These are phyloP conservation scores for Colletotrichum coccodes DNA, from an alignment of 2,329 filamentous ascomycete genomes.

Conservation along the genomic window DNA sequence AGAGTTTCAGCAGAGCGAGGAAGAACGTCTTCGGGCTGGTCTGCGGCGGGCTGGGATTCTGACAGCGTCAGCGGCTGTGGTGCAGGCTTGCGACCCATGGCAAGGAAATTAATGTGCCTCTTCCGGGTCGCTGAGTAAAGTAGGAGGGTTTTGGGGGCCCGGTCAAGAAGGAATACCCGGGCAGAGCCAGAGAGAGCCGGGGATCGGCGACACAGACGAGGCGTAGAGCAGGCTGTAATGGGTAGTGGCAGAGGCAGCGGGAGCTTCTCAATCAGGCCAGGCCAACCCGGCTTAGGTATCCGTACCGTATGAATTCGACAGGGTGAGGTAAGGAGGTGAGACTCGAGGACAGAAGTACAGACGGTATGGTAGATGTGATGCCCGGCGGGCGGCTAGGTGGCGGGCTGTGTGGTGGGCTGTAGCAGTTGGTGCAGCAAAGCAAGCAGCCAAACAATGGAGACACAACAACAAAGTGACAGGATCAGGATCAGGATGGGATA, in stretches of 20 bases:
- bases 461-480: slow-evolving; percentile 1
- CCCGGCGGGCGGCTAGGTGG: not conserved
- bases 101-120: slow-evolving; percentile 29
- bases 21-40: slow-evolving; percentile 40
- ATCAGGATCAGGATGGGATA: slow-evolving; percentile 13
- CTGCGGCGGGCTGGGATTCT: slow-evolving; percentile 47
- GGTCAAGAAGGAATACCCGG: slow-evolving; percentile 15
- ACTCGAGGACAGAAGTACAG: not conserved
- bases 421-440: not conserved
- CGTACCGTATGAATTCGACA: slow-evolving; percentile 26
- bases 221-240: not conserved
- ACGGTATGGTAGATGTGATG: not conserved
- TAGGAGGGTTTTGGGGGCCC: slow-evolving; percentile 33
- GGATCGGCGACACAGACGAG: slow-evolving; percentile 13
- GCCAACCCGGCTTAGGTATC: slow-evolving; percentile 11
- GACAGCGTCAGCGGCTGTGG: slow-evolving; percentile 67
- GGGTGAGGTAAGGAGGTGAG: not conserved
- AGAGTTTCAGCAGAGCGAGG: slow-evolving; percentile 44
- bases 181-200: not conserved
- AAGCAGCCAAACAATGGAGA: not conserved
- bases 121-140: slow-evolving; percentile 9
- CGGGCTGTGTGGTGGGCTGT: not conserved
- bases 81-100: slow-evolving; percentile 68
- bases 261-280: slow-evolving; percentile 8
- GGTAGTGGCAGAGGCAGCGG: slow-evolving; percentile 2